Evolutionary conservation across 495 filamentous ascomycete genomes (phyloP).

Genomic region (Aspergillus coremiiformis): DNA sequence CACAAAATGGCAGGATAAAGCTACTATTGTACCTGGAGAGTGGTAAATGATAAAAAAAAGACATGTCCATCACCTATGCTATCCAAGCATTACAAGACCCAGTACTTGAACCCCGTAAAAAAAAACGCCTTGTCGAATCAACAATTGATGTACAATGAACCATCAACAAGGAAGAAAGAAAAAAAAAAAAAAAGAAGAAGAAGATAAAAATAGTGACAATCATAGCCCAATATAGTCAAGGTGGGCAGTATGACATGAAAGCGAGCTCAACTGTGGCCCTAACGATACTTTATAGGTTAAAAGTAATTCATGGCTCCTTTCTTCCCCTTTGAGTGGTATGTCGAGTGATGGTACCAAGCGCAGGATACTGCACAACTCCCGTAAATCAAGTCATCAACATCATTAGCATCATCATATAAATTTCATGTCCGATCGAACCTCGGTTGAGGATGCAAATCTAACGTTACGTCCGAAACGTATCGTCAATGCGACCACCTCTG

Average conservation of each 20-base stretch:
- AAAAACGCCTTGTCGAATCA: background rate
- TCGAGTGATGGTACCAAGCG: background rate
- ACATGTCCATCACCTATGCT: background rate
- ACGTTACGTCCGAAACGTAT: conserved; percentile 34
- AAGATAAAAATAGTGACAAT: no score
- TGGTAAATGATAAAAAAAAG: background rate
- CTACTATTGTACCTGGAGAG: background rate
- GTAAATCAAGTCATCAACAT: conserved; percentile 7
- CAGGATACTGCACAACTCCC: background rate
- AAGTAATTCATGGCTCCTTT: background rate
- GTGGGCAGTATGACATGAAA: background rate
- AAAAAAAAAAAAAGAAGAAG: background rate
- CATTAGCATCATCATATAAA: no score
- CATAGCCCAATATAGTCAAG: background rate
- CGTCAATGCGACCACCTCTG: conserved; percentile 50
- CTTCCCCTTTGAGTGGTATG: background rate
- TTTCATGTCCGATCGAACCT: conserved; percentile 8
- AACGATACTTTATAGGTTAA: background rate
- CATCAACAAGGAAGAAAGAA: background rate
- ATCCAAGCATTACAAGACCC: background rate
- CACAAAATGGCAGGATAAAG: background rate
- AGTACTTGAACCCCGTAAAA: background rate
- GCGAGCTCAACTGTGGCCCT: background rate
- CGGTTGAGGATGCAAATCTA: conserved; percentile 2
- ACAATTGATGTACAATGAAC: background rate